Conservation (phyloP, 2,329 filamentous ascomycete genomes). For the Diatrype stigma region DNA sequence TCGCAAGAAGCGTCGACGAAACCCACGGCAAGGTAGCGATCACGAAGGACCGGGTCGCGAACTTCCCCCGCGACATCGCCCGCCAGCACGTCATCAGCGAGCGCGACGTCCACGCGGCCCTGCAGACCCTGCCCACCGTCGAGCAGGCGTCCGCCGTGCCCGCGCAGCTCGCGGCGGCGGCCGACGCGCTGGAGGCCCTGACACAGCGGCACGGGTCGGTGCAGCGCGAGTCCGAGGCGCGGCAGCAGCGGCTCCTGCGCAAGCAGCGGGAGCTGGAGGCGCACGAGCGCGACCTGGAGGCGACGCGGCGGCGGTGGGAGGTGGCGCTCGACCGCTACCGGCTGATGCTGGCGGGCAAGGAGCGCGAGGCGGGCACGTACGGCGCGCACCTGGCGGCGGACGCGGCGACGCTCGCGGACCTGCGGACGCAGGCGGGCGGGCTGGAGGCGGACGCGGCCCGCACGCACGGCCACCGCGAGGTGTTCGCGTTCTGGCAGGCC, state of each 20-base stretch:
- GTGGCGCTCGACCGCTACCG: not conserved
- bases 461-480: conserved; percentile 11
- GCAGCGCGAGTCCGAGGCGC: not conserved
- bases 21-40: not conserved
- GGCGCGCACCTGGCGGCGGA: conserved; percentile 12
- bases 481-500: conserved; percentile 25
- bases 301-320: not conserved
- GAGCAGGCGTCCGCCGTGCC: conserved; percentile 2
- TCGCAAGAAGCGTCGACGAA: not conserved
- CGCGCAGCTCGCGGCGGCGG: conserved; percentile 1
- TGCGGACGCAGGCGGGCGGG: not conserved
- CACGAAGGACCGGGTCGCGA: not conserved
- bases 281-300: conserved; percentile 1
- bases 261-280: conserved; percentile 2
- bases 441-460: conserved; percentile 5
- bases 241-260: conserved; percentile 1
- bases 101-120: not conserved
- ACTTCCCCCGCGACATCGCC: not conserved
- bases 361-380: conserved; percentile 14
- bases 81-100: not conserved
- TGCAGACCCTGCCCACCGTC: not conserved
- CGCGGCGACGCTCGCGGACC: conserved; percentile 4
- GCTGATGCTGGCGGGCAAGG: conserved; percentile 4
- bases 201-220: conserved; percentile 1
- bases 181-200: conserved; percentile 1